Base-by-base conservation (phyloP, 2,329 filamentous ascomycete species). In the Fusarium brachygibbosum region DNA sequence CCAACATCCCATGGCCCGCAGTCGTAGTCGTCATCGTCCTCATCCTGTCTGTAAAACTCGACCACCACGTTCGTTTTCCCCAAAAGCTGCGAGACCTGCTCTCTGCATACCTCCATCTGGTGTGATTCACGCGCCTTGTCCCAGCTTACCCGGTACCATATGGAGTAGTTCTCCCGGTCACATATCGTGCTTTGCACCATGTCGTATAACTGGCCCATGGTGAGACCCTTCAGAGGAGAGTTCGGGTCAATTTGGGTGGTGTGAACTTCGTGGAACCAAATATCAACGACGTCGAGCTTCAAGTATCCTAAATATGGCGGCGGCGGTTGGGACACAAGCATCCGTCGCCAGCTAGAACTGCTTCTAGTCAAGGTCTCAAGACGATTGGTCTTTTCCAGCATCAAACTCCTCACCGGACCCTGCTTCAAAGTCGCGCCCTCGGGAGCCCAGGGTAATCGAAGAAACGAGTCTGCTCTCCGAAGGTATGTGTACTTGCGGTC, bases 261-360 rank as follows among this genome's bases (percentile, higher is more conserved):
- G 38, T 35, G 58, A 11, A 63, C 44, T 28, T 57, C 41, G 25
- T 51, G 54, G 19, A 68, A 70, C 66, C 62, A 63, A 17, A 61
- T 44, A 11, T 63, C 19, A 16, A 64, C 34, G 12, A 42, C 46
- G n/a, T 67, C 54, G 9, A 63, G 50, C 48, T 44, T 44, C 35
- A 65, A n/a, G 32, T 60, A 68, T 32, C 72, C 72, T 21, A 74
- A 32, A 14, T 52, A 59, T 42, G 63, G 61, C 21, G 70, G 72
- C 23, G 74, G 70, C n/a, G 64, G 67, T 49, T 72, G 69, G 32
- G 72, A 70, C 28, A 73, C 67, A 37, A 74, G 68, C 70, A 71
- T 72, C 21, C 71, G 70, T 38, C 70, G 60, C 62, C 71, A 72
- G 16, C 71, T 74, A 7, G 70, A 70, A 53, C 44, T 61, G 25